Percentiles rank a stretch among this genome's conserved stretches.
phyloP scores from a whole-genome alignment of 2,329 filamentous ascomycete genomes.

The Phialocephala sp. region DNA sequence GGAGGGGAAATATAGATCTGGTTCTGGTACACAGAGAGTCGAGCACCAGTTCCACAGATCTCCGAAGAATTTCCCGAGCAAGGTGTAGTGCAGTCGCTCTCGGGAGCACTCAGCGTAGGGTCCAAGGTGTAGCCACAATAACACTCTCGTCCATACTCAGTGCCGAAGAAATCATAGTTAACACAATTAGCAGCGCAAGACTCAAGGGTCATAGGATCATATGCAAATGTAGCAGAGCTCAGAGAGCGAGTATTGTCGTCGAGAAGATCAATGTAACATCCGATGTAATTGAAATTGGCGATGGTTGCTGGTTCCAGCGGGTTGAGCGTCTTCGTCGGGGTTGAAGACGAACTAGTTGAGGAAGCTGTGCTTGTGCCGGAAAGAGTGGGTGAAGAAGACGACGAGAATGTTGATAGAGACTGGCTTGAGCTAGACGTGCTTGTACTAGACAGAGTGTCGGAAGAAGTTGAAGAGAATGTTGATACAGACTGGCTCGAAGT shows the following conservation, averaged over 20 bases:
- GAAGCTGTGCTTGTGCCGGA: too few relatives aligned
- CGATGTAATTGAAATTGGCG: background rate
- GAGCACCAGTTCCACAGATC: background rate
- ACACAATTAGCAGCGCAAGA: background rate
- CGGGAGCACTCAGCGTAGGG: background rate
- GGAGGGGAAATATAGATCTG: background rate
- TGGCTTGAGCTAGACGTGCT: too few relatives aligned
- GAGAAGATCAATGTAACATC: background rate
- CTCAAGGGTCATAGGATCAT: slow-evolving; percentile 8
- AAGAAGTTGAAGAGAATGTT: too few relatives aligned
- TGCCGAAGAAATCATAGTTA: slow-evolving; percentile 2
- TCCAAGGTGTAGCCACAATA: slow-evolving; percentile 12
- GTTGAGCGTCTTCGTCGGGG: background rate
- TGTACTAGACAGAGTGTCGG: too few relatives aligned
- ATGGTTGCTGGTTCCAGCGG: background rate
- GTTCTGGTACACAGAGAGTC: slow-evolving; percentile 1
- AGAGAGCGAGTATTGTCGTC: background rate
- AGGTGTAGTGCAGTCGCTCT: background rate
- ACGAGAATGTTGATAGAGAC: too few relatives aligned
- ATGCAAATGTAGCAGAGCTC: too few relatives aligned
- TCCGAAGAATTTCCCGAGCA: background rate
- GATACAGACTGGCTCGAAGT: too few relatives aligned
- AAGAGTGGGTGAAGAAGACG: too few relatives aligned
- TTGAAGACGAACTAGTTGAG: too few relatives aligned
- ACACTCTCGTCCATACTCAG: slow-evolving; percentile 1